Conservation (phyloP, 331 rosid genomes). For the Phaseolus coccineus region DNA sequence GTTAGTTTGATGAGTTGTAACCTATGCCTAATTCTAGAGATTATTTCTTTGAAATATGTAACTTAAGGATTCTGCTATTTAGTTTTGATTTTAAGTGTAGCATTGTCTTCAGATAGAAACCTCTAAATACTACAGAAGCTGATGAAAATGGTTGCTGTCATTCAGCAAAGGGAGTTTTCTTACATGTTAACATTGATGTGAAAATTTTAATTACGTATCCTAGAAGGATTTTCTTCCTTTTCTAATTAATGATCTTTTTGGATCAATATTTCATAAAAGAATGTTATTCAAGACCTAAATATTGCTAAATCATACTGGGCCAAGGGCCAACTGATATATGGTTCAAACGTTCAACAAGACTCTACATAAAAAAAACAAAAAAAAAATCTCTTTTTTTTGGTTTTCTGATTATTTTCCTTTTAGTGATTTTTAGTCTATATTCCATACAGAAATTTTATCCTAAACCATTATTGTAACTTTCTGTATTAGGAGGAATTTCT, state of each 20-base stretch:
- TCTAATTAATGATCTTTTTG: background rate
- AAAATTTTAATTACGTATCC: background rate
- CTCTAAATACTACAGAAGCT: slow-evolving; percentile 7
- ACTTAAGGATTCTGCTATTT: background rate
- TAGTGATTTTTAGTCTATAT: background rate
- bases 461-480: slow-evolving; percentile 9
- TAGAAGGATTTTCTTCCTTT: background rate
- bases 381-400: background rate
- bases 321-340: background rate
- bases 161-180: slow-evolving; percentile 6
- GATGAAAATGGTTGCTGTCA: slow-evolving; percentile 26
- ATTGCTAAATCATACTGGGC: background rate
- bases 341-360: slow-evolving; percentile 24
- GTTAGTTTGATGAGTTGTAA: slow-evolving; percentile 10
- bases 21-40: background rate
- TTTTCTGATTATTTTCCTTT: background rate
- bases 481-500: slow-evolving; percentile 84
- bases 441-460: slow-evolving; percentile 9
- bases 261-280: slow-evolving; percentile 19
- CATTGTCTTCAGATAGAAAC: slow-evolving; percentile 20
- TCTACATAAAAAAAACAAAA: background rate
- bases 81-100: background rate
- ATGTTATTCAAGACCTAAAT: background rate
- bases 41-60: slow-evolving; percentile 14
- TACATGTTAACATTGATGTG: background rate